A percentile compares a stretch with the other conserved stretches of the same genome.
Evolutionary conservation across 140 eudicot species (phyloP).

Genomic region (Cichorium intybus): DNA sequence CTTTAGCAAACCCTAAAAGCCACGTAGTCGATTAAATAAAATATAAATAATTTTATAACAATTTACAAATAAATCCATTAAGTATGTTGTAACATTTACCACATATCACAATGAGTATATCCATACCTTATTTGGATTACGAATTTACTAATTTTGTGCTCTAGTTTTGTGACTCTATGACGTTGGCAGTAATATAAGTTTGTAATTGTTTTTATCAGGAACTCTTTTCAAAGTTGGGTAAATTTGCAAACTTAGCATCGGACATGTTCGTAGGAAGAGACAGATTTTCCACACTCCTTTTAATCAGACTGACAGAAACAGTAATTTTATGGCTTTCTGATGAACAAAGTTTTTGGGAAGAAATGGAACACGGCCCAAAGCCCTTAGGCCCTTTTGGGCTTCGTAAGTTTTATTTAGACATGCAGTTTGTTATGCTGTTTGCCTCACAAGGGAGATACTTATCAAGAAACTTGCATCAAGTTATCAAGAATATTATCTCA

Average conservation of each 20-base stretch:
- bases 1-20: too few relatives aligned
- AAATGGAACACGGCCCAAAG: conserved; percentile 62
- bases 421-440: conserved; percentile 87
- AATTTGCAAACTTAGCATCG: conserved; percentile 53
- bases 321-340: conserved; percentile 86
- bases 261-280: conserved; percentile 85
- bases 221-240: conserved; percentile 51
- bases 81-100: too few relatives aligned
- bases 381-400: conserved; percentile 83
- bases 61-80: too few relatives aligned
- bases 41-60: neutral
- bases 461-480: conserved; percentile 80
- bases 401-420: conserved; percentile 89
- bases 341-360: conserved; percentile 90
- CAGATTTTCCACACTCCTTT: conserved; percentile 72
- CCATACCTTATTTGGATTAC: too few relatives aligned
- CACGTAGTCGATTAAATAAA: too few relatives aligned
- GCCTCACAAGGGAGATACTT: conserved; percentile 92
- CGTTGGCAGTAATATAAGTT: neutral
- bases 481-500: conserved; percentile 67
- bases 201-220: conserved; percentile 42
- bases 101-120: too few relatives aligned
- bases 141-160: too few relatives aligned
- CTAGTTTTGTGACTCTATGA: neutral
- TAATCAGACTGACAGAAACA: conserved; percentile 93